A percentile compares a stretch with the other conserved stretches of the same genome.
Evolutionary conservation across 1,139 yeast genomes (phyloP).

Genomic region (Candida anutae): DNA sequence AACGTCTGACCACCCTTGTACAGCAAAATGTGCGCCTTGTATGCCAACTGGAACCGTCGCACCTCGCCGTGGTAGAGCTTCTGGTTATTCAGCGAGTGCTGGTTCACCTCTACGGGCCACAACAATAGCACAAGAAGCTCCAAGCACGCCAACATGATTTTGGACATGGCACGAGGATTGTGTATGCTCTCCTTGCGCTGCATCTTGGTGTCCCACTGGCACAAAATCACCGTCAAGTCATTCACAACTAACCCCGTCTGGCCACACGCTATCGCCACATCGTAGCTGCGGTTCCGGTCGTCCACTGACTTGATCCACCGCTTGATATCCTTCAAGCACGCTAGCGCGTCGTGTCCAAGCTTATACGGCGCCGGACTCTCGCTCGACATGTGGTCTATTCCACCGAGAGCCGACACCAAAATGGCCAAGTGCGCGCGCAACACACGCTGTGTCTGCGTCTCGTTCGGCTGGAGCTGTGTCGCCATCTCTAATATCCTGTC

Average conservation of each 20-base stretch:
- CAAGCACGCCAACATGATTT: slow-evolving; percentile 61
- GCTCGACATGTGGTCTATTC: slow-evolving; percentile 52
- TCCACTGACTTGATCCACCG: slow-evolving; percentile 84
- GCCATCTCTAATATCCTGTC: slow-evolving; percentile 26
- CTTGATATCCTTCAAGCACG: slow-evolving; percentile 81
- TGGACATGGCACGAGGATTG: slow-evolving; percentile 38
- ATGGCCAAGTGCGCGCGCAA: slow-evolving; percentile 64
- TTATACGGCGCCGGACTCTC: slow-evolving; percentile 48
- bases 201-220: slow-evolving; percentile 57
- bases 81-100: slow-evolving; percentile 49
- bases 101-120: slow-evolving; percentile 59
- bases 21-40: slow-evolving; percentile 61
- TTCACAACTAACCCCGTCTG: slow-evolving; percentile 66
- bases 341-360: slow-evolving; percentile 86
- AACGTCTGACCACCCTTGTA: slow-evolving; percentile 56
- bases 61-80: slow-evolving; percentile 51
- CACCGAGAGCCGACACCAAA: slow-evolving; percentile 76
- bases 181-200: slow-evolving; percentile 16
- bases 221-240: slow-evolving; percentile 69
- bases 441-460: slow-evolving; percentile 34
- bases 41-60: slow-evolving; percentile 56
- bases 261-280: slow-evolving; percentile 84
- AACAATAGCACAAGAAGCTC: slow-evolving; percentile 80
- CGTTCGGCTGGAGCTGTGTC: slow-evolving; percentile 24
- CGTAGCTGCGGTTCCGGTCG: slow-evolving; percentile 58